Evolutionary conservation across 2,329 filamentous ascomycete species (phyloP).

Genomic region (Epichloe typhina): DNA sequence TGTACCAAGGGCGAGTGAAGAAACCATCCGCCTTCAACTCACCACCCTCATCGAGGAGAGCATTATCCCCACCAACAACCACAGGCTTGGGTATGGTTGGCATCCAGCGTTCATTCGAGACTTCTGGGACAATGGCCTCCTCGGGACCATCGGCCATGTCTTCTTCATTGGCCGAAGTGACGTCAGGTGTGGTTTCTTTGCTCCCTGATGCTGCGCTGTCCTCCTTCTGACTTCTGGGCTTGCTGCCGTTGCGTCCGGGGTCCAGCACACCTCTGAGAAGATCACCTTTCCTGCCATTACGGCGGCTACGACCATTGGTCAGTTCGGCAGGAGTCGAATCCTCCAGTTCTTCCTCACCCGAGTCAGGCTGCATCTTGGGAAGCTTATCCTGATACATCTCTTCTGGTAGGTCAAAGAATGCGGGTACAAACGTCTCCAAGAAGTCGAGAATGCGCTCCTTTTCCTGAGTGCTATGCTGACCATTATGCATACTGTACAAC

Average conservation of each 20-base stretch:
- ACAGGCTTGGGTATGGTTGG: constrained; percentile 44
- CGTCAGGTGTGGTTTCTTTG: constrained; percentile 80
- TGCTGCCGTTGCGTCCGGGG: constrained; percentile 57
- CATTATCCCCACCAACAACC: constrained; percentile 39
- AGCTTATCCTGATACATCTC: constrained; percentile 55
- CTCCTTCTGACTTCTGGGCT: constrained; percentile 60
- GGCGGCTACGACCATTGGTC: constrained; percentile 53
- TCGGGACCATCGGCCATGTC: constrained; percentile 53
- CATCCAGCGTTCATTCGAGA: constrained; percentile 52
- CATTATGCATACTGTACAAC: constrained; percentile 52
- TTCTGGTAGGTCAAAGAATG: constrained; percentile 64
- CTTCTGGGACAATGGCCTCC: constrained; percentile 46
- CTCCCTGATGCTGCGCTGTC: constrained; percentile 66
- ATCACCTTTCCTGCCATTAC: constrained; percentile 64
- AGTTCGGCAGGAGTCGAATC: constrained; percentile 59
- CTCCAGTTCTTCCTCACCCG: constrained; percentile 66
- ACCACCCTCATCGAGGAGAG: constrained; percentile 42
- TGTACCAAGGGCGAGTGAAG: constrained; percentile 69
- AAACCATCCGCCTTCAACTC: constrained; percentile 65
- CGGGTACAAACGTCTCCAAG: constrained; percentile 61
- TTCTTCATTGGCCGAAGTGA: constrained; percentile 63
- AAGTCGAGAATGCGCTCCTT: constrained; percentile 64
- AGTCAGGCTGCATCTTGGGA: constrained; percentile 54
- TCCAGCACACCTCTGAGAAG: constrained; percentile 80
- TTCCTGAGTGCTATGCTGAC: constrained; percentile 57